phyloP scores from a whole-genome alignment of 495 filamentous ascomycete genomes.

The Usnea hakonensis region DNA sequence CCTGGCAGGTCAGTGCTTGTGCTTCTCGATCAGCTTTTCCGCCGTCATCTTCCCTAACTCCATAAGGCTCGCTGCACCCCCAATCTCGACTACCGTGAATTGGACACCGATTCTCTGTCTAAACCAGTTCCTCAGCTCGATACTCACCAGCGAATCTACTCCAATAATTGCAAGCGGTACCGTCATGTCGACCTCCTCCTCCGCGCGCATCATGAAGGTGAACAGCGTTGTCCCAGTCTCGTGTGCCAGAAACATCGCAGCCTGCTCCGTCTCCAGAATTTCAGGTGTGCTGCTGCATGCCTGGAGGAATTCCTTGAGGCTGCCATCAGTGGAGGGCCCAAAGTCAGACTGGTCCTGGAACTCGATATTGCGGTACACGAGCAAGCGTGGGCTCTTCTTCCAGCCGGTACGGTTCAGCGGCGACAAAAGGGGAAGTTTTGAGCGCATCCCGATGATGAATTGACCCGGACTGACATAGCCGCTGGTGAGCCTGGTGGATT shows the following conservation, averaged over 20 bases:
- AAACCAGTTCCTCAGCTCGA: not conserved
- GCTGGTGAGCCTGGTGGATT: not conserved
- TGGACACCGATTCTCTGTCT: not conserved
- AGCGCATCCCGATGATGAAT: constrained; percentile 14
- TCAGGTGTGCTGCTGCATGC: too few relatives aligned
- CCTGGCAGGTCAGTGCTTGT: too few relatives aligned
- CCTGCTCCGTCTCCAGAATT: too few relatives aligned
- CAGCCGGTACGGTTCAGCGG: constrained; percentile 21
- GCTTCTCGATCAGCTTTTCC: not conserved
- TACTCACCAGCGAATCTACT: not conserved
- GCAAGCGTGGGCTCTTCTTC: constrained; percentile 26
- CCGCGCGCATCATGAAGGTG: not conserved
- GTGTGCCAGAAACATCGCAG: not conserved
- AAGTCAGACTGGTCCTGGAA: not conserved
- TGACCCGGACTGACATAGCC: constrained; percentile 16
- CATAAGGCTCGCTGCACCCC: not conserved
- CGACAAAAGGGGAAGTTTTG: constrained; percentile 1
- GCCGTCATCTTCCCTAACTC: not conserved
- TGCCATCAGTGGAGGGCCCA: not conserved
- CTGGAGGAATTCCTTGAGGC: constrained; percentile 23
- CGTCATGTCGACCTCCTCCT: not conserved
- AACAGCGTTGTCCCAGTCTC: not conserved
- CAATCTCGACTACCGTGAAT: not conserved
- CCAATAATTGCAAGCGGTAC: not conserved
- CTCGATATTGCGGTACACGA: constrained; percentile 25